A percentile compares a stretch with the other conserved stretches of the same genome.
These are phyloP conservation scores for Tripterygium wilfordii DNA, from an alignment of 177 flowering plant species.

Conservation along the genomic window DNA sequence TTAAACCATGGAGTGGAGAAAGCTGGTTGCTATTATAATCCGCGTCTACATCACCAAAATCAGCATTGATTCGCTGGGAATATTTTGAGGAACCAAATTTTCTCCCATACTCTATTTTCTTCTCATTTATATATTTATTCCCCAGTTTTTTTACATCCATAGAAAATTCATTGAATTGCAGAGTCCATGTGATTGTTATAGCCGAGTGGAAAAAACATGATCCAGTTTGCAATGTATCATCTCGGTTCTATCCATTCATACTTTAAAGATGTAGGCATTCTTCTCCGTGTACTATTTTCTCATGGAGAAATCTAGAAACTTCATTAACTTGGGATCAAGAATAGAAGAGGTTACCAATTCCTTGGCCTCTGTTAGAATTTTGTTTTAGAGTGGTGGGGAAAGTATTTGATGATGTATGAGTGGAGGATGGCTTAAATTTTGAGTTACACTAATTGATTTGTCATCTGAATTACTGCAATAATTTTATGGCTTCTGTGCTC, in stretches of 20 bases:
- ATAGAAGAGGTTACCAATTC: too few species aligned
- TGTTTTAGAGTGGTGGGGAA: too few species aligned
- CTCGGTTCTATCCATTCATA: conserved; percentile 8
- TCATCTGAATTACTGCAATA: too few species aligned
- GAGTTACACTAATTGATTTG: too few species aligned
- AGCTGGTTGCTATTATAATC: conserved; percentile 18
- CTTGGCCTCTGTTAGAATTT: too few species aligned
- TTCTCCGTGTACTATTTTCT: conserved; percentile 1
- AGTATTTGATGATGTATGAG: too few species aligned
- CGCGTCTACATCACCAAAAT: conserved; percentile 20
- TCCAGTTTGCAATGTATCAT: background rate
- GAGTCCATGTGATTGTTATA: background rate
- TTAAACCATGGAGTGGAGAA: conserved; percentile 20
- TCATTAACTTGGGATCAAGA: too few species aligned
- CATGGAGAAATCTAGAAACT: too few species aligned
- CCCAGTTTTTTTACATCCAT: conserved; percentile 7
- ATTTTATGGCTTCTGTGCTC: too few species aligned
- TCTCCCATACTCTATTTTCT: conserved; percentile 13
- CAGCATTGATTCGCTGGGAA: conserved; percentile 28
- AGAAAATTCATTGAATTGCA: conserved; percentile 19
- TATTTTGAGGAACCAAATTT: conserved; percentile 5
- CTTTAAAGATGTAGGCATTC: conserved; percentile 21
- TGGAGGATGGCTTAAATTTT: too few species aligned
- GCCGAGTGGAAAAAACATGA: conserved; percentile 1
- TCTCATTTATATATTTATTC: conserved; percentile 26